Evolutionary conservation across 352 stramenopile species (phyloP).

Genomic region (Phytophthora foliorum): DNA sequence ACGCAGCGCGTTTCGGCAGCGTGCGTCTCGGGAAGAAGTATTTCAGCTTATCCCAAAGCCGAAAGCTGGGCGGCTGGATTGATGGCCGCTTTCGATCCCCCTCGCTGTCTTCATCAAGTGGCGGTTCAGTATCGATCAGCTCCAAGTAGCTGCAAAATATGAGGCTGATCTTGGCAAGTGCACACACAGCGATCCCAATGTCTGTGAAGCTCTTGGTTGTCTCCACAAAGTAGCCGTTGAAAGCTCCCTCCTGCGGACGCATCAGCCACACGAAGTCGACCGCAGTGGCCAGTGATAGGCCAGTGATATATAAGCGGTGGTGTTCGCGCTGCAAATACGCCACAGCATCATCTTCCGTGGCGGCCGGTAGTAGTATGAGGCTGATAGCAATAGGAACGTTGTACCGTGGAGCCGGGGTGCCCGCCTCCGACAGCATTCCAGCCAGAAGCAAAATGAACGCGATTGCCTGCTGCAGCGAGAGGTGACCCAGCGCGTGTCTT

Average conservation of each 20-base stretch:
- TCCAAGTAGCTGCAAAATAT: conserved; percentile 79
- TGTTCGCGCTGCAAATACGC: conserved; percentile 31
- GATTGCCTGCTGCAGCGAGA: conserved; percentile 65
- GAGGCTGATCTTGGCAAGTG: conserved; percentile 70
- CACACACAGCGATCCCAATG: conserved; percentile 57
- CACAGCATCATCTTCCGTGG: conserved; percentile 37
- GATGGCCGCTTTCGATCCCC: conserved; percentile 4
- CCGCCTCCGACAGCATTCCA: conserved; percentile 70
- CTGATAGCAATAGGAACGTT: conserved; percentile 74
- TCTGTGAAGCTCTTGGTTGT: conserved; percentile 58
- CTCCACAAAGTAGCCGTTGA: conserved; percentile 70
- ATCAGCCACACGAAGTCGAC: conserved; percentile 76
- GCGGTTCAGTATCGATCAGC: conserved; percentile 64
- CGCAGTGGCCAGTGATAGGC: conserved; percentile 53
- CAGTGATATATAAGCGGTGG: conserved; percentile 66
- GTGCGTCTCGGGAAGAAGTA: conserved; percentile 81
- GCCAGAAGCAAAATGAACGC: conserved; percentile 63
- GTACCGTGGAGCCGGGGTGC: conserved; percentile 72
- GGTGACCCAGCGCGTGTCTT: conserved; percentile 45
- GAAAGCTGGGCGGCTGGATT: conserved; percentile 34
- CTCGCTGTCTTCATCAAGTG: conserved; percentile 37
- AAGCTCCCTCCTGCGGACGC: conserved; percentile 66
- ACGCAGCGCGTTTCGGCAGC: conserved; percentile 55
- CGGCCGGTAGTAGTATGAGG: conserved; percentile 50
- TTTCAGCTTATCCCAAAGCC: conserved; percentile 63